Evolutionary conservation across 306 rosid species (phyloP).

Genomic region (Urtica urens): DNA sequence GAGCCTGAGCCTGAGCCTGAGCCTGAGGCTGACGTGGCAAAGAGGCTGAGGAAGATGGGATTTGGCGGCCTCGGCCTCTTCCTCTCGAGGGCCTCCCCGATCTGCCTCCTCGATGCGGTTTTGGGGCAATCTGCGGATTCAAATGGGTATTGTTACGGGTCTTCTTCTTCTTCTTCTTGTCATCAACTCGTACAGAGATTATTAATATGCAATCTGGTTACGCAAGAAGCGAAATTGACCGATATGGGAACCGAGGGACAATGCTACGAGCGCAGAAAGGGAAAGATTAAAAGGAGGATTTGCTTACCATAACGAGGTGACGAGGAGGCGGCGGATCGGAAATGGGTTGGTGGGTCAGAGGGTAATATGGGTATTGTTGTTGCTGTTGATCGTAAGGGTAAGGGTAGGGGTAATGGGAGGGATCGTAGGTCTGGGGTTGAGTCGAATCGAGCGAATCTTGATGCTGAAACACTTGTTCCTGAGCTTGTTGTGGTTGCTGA

Average conservation of each 20-base stretch:
- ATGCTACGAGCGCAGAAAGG: too few relatives aligned
- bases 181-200: too few relatives aligned
- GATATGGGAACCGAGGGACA: too few relatives aligned
- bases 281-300: too few relatives aligned
- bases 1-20: conserved; percentile 28
- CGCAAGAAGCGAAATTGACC: too few relatives aligned
- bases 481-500: background rate
- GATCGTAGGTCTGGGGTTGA: conserved; percentile 18
- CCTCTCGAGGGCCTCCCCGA: conserved; percentile 63
- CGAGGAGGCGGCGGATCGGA: conserved; percentile 38
- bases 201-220: too few relatives aligned
- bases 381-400: conserved; percentile 2
- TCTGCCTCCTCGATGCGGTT: conserved; percentile 63
- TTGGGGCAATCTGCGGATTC: conserved; percentile 51
- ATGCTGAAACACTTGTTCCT: background rate
- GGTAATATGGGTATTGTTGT: conserved; percentile 12
- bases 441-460: conserved; percentile 8
- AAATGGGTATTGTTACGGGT: too few relatives aligned
- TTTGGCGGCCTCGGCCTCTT: conserved; percentile 45
- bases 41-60: too few relatives aligned
- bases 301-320: too few relatives aligned
- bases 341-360: conserved; percentile 18
- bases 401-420: conserved; percentile 14
- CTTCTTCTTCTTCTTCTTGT: too few relatives aligned
- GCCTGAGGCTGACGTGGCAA: conserved; percentile 31